Percentiles rank a stretch among this genome's conserved stretches.
Evolutionary conservation across 2,329 filamentous ascomycete species (phyloP).

Genomic region (Dactylellina leptospora): DNA sequence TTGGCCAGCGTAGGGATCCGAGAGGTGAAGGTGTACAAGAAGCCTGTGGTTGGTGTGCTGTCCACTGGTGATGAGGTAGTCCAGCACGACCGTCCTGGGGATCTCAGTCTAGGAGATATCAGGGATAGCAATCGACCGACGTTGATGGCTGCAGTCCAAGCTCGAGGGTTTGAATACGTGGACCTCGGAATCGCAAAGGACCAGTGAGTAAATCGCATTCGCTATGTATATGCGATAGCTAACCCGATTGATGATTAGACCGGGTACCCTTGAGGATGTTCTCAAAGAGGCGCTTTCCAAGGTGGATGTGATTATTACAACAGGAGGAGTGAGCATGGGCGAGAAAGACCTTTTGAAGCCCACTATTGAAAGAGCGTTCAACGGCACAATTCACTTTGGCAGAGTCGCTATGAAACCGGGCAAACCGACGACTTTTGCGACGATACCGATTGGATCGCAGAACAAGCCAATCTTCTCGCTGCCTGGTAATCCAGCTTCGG

Average conservation of each 20-base stretch:
- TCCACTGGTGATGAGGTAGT: constrained; percentile 97
- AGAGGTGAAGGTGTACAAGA: constrained; percentile 75
- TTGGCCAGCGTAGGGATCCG: constrained; percentile 82
- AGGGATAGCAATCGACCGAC: constrained; percentile 92
- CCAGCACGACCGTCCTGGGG: constrained; percentile 71
- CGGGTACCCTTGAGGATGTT: constrained; percentile 76
- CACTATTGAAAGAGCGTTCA: constrained; percentile 87
- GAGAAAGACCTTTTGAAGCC: constrained; percentile 96
- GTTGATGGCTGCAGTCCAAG: constrained; percentile 77
- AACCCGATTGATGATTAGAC: constrained; percentile 54
- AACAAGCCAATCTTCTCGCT: constrained; percentile 84
- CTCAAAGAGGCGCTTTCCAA: constrained; percentile 77
- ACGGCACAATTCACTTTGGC: constrained; percentile 94
- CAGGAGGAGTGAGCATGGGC: constrained; percentile 95
- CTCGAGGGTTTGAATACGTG: constrained; percentile 78
- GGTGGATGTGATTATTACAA: constrained; percentile 86
- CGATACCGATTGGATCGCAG: constrained; percentile 67
- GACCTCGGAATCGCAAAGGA: constrained; percentile 88
- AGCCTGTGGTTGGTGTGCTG: constrained; percentile 82
- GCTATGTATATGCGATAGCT: not conserved
- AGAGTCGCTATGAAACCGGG: constrained; percentile 97
- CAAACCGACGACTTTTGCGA: constrained; percentile 97
- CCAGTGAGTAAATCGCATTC: constrained; percentile 61
- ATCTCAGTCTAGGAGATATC: constrained; percentile 80
- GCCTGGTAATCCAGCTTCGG: constrained; percentile 92